Base-by-base conservation (phyloP, 306 rosid species). In the Quercus suber region DNA sequence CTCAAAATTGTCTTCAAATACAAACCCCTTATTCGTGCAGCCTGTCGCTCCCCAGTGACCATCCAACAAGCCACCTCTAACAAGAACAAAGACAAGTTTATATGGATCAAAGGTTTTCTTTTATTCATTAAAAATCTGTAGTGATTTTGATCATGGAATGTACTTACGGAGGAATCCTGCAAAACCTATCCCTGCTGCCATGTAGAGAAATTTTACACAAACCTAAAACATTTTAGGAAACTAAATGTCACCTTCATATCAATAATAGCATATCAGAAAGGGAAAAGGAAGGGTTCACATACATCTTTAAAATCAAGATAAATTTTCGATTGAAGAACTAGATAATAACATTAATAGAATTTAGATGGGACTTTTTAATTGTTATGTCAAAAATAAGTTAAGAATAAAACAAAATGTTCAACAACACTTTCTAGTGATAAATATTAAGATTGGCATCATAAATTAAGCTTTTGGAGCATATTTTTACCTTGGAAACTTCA, bases 31-130 rank as follows among this genome's bases (percentile, higher is more conserved):
- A 94, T 92, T 75, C 98, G 49, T 56, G 96, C 94, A 23, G 98
- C 96, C 51, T 94, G 98, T 83, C 98, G 92, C 86, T 94, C 98
- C 33, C 98, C 98, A 2, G 97, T 92, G 21, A 94, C 88, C 96
- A 94, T 94, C 98, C 98, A 92, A 74, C 96, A 63, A 63, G 91
- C 17, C 82, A 94, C 97, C 98, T 94, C 98, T 94, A 88, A 78
- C 78, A 83, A 69, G 33, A 78, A 81, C 81, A 69, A 57, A 8
- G 28, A 58, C 27, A 25, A 11, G 55, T 51, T 17, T 18, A 65
- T 73, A 45, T 2, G 33, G 30, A 69, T 33, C 25, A 53, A 25
- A 31, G 11, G 23, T 49, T 43, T 41, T 67, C 51, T 67, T 15
- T 33, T 8, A 18, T 18, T 45, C 27, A 18, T 30, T 67, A 67